Base-by-base conservation (phyloP, 2,329 filamentous ascomycete species). In the Delphinella strobiligena region DNA sequence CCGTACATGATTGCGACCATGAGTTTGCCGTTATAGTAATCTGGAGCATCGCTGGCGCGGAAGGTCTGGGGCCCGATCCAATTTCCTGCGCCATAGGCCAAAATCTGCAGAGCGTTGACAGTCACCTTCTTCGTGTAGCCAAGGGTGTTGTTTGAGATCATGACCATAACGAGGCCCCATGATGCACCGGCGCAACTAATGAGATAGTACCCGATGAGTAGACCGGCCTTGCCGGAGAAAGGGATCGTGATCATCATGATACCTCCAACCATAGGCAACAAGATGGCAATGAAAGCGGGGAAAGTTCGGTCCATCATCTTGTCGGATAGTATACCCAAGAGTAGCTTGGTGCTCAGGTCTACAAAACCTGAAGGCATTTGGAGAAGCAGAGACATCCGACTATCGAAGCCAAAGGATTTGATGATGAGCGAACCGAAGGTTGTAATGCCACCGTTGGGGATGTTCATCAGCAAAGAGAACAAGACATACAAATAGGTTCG, bases 361-460 rank as follows among this genome's bases (percentile, higher is more conserved):
- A 72, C 45, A 44, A 64, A 51, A 14, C 69, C 64, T 46, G 71
- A 63, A 9, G 71, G 64, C 29, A 77, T 63, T 49, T 69, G 67
- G 55, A 75, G 61, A 2, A 76, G 55, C 0, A 70, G 71, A 3
- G 73, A 75, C 1, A 66, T 63, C 5, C 73, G 59, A 0, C 69
- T 68, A 2, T 60, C 62, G 47, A 75, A 75, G 5, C 74, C 72
- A 19, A 77, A 68, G 0, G 71, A 71, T 41, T 73, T 54, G 47
- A 77, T 75, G 36, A 78, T 72, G 36, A 76, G 60, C 0, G 71
- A 75, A 37, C 70, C 71, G 46, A 76, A 78, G 41, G 73, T 76
- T 0, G 63, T 66, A 36, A 76, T 72, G 11, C 73, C 73, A 3
- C 72, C 73, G 40, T 77, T 78, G 0, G 64, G 64, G 2, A 69